Percentiles rank a stretch among this genome's conserved stretches.
Evolutionary conservation across 1,284 basidiomycete species (phyloP).

Genomic region (Ganoderma boninense): DNA sequence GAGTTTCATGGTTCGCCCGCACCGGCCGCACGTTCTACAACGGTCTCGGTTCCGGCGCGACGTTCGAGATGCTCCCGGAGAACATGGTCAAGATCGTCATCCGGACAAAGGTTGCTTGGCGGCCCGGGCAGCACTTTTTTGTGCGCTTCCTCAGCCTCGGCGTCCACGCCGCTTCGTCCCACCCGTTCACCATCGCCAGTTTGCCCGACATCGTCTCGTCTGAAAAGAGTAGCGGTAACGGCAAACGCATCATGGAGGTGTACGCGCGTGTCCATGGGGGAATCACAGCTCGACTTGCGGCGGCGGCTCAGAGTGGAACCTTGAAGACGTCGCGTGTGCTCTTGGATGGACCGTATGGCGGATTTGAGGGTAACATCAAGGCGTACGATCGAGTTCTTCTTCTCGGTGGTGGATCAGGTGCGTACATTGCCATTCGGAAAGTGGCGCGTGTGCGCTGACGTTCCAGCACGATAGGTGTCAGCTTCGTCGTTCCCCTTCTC

Average conservation of each 20-base stretch:
- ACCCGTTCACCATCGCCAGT: slow-evolving; percentile 52
- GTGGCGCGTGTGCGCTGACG: background rate
- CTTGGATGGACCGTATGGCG: slow-evolving; percentile 52
- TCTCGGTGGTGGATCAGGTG: slow-evolving; percentile 49
- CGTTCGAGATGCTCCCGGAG: slow-evolving; percentile 42
- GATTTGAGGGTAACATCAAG: slow-evolving; percentile 40
- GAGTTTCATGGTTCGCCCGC: slow-evolving; percentile 42
- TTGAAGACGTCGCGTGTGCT: slow-evolving; percentile 39
- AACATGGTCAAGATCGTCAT: slow-evolving; percentile 44
- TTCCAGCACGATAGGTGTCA: slow-evolving; percentile 34
- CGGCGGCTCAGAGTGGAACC: slow-evolving; percentile 20
- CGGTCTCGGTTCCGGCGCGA: slow-evolving; percentile 38
- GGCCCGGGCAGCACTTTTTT: slow-evolving; percentile 53
- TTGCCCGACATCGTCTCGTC: slow-evolving; percentile 29
- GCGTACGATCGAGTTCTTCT: slow-evolving; percentile 45
- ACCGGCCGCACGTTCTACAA: slow-evolving; percentile 43
- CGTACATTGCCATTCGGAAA: slow-evolving; percentile 9
- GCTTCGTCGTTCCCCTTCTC: slow-evolving; percentile 42
- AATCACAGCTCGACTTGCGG: slow-evolving; percentile 40
- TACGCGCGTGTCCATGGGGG: slow-evolving; percentile 41
- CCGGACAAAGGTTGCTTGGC: slow-evolving; percentile 43
- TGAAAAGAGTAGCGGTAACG: background rate
- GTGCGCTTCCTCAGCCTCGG: slow-evolving; percentile 44
- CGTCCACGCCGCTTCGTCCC: slow-evolving; percentile 39
- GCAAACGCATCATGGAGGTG: slow-evolving; percentile 29